Percentiles rank a stretch among this genome's conserved stretches.
Evolutionary conservation across 2,329 filamentous ascomycete genomes (phyloP).

Genomic region (Fusarium coicis): DNA sequence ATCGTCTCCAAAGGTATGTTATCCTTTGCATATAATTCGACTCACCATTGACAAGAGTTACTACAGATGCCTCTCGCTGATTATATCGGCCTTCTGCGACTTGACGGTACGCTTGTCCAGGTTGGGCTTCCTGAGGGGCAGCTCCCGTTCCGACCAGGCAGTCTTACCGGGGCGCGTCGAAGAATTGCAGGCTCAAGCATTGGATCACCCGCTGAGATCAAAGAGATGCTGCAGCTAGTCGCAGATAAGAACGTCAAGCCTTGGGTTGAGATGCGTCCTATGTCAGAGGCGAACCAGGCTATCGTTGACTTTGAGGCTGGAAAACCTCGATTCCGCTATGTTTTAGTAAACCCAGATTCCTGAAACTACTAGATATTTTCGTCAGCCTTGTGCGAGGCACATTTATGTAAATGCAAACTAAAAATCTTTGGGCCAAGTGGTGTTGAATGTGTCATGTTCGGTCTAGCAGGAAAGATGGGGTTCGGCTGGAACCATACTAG

Average conservation of each 20-base stretch:
- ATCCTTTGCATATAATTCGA: not conserved
- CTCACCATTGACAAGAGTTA: not conserved
- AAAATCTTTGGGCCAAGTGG: accelerated
- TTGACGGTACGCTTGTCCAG: slow-evolving; percentile 68
- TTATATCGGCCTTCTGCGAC: slow-evolving; percentile 52
- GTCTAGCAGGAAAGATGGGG: no score
- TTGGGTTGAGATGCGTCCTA: slow-evolving; percentile 64
- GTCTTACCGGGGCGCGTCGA: not conserved
- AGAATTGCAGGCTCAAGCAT: slow-evolving; percentile 51
- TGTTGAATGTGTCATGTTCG: no score
- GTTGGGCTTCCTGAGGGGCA: slow-evolving; percentile 64
- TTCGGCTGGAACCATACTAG: no score
- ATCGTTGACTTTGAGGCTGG: slow-evolving; percentile 66
- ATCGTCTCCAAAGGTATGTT: slow-evolving; percentile 57
- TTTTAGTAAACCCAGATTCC: slow-evolving; percentile 49
- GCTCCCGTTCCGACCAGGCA: not conserved
- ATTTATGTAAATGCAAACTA: no score
- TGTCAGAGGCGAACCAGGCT: slow-evolving; percentile 65
- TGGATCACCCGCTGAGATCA: slow-evolving; percentile 65
- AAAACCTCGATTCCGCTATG: slow-evolving; percentile 60
- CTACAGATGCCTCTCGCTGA: slow-evolving; percentile 33
- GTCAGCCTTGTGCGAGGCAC: accelerated
- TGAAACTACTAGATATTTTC: accelerated
- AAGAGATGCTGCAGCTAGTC: slow-evolving; percentile 68
- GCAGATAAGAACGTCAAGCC: slow-evolving; percentile 65